Evolutionary conservation across 164 flowering plant genomes (phyloP), one percentile per base, ranked within the genome.

Genomic region (Houttuynia cordata): DNA sequence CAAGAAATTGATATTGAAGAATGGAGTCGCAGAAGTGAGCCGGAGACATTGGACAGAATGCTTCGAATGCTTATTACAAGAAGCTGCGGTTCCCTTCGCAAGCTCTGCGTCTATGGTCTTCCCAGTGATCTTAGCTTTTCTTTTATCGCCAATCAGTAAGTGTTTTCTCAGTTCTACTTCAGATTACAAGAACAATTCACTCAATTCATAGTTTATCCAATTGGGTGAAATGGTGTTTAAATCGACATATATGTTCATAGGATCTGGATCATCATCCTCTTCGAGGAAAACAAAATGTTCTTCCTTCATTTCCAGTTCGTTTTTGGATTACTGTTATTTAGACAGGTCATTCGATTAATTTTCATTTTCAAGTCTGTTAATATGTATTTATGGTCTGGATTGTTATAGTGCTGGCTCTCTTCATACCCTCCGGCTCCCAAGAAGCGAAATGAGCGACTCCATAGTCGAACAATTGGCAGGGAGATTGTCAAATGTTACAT

Each of bases 1-100:
- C 93, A 85, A 73, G 91, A 91, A 78, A 85, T 88, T 5, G 86
- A 88, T 72, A 83, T 91, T 62, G 86, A 81, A 63, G 87, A 83
- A 41, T 88, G 96, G 95, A 81, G 95, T 61, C 63, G 23, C 1
- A 47, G 63, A 0, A 62, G 75, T 58, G 56, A 59, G 10, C 80
- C 78, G 8, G 74, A 80, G 30, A 69, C 64, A 12, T 37, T 80
- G 8, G 83, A 83, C 64, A 69, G 70, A 22, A 83, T 87, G 88
- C 73, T 87, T 56, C 67, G 65, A 62, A 73, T 83, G 83, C 77
- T 87, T 55, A 64, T 87, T n/a, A 52, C 63, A 8, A 74, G 89
- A 71, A 85, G 91, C 67, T 53, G 68, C 17, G 84, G 88, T 8
- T 83, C 89, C 3, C 74, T 80, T 0, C 82, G 86, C 14, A 78